Conservation (phyloP, 495 filamentous ascomycete species). For the Geopyxis carbonaria region DNA sequence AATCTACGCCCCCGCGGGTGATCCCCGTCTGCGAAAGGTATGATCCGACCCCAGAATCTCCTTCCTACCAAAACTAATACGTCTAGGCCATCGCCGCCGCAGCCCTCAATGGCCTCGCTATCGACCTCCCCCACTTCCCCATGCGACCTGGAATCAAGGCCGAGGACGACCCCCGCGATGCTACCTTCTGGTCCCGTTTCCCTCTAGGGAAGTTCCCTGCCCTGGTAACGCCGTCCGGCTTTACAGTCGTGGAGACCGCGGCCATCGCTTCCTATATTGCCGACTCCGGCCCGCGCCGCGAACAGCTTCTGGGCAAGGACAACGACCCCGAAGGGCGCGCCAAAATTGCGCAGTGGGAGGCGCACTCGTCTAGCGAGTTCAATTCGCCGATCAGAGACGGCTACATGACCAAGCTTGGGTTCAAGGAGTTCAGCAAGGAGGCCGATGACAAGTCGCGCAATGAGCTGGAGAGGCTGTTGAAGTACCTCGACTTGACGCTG, state of each 20-base stretch:
- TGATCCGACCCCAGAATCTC: too few species aligned
- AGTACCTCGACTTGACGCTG: neutral
- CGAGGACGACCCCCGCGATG: neutral
- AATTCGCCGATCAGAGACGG: neutral
- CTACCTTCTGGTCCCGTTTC: conserved; percentile 2
- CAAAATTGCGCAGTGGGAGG: conserved; percentile 2
- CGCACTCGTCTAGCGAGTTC: neutral
- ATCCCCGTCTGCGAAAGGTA: too few species aligned
- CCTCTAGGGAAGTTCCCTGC: conserved; percentile 7
- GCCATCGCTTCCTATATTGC: conserved; percentile 6
- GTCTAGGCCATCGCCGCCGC: conserved; percentile 3
- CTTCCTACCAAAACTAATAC: too few species aligned
- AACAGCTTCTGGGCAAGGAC: conserved; percentile 8
- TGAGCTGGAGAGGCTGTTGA: neutral
- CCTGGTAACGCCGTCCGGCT: neutral
- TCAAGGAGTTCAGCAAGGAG: neutral
- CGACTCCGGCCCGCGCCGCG: neutral
- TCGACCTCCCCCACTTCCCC: too few species aligned
- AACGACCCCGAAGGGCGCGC: neutral
- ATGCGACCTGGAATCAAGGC: too few species aligned
- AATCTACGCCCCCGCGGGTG: too few species aligned
- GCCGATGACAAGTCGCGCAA: neutral
- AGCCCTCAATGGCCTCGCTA: conserved; percentile 4
- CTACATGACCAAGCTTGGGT: neutral
- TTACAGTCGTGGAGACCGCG: neutral